Base-by-base conservation (phyloP, 768 basidiomycete genomes). In the Tremella fuciformis region DNA sequence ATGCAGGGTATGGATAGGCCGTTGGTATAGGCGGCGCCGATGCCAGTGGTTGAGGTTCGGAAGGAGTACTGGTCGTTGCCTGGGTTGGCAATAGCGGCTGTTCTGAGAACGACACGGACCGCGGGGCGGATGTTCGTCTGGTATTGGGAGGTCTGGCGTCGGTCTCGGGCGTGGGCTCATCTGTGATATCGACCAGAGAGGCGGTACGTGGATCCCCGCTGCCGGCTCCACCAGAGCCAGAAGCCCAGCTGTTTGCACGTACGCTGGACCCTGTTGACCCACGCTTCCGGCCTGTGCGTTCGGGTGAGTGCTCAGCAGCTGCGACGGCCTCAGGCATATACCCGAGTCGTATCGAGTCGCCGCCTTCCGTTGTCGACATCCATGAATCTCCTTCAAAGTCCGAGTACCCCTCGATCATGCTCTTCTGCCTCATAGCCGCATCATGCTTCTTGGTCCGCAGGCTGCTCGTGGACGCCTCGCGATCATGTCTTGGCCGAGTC, bases 351-450 rank as follows among this genome's bases (percentile, higher is more conserved):
- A 67, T 66, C 13, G 64, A 66, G 42, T 73, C 69, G 18, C 53
- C 61, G 2, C 62, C 66, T 46, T 67, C 71, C 1, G 62, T 66
- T 2, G 61, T 64, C 8, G 55, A 55, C 57, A 62, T 44, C 75
- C 73, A 75, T 7, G 70, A 70, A 62, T 76, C 75, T 8, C 60
- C 71, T 50, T 76, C 75, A 46, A 65, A 64, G 38, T 71, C 66
- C 25, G 59, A 59, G 52, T 67, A 76, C 16, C 75, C 75, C 50
- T 76, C 75, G 21, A 76, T 62, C 73, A 76, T 72, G 25, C 64
- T 67, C 53, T 71, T 71, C 55, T 76, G 75, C 44, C 75, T 34
- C 48, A 61, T 62, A 21, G 70, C 68, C 21, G 58, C 64, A 7
- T 59, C 52, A 53, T 69, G 72, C 53, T 76, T 76, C 53, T 63